Conservation (phyloP, 2,329 filamentous ascomycete genomes). For the Simplicillium aogashimaense region DNA sequence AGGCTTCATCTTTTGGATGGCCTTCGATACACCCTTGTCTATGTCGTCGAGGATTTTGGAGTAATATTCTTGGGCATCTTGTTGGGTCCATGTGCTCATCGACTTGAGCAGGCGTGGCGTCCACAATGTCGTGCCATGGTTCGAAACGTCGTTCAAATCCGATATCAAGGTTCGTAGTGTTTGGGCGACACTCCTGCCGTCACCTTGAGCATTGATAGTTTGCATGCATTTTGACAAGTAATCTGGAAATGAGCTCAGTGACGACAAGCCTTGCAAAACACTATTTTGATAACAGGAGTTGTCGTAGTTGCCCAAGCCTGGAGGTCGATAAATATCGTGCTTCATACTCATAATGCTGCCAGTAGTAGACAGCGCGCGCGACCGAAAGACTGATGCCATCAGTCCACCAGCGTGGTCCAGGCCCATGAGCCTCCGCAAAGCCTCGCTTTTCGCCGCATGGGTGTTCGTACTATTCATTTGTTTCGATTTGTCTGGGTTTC, state of each 20-base stretch:
- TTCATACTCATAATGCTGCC: slow-evolving; percentile 29
- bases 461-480: slow-evolving; percentile 28
- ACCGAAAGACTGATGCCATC: slow-evolving; percentile 47
- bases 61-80: slow-evolving; percentile 96
- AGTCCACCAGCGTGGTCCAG: slow-evolving; percentile 42
- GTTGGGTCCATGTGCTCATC: slow-evolving; percentile 92
- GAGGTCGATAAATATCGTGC: slow-evolving; percentile 33
- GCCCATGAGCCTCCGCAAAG: slow-evolving; percentile 53
- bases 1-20: slow-evolving; percentile 18
- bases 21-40: slow-evolving; percentile 61
- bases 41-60: slow-evolving; percentile 80
- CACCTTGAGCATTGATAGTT: slow-evolving; percentile 14
- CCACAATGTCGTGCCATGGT: slow-evolving; percentile 72
- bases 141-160: slow-evolving; percentile 58
- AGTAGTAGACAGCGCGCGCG: slow-evolving; percentile 44
- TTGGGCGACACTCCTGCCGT: slow-evolving; percentile 27
- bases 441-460: slow-evolving; percentile 53
- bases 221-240: slow-evolving; percentile 48
- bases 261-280: slow-evolving; percentile 75
- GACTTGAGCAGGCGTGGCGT: slow-evolving; percentile 73
- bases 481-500: slow-evolving; percentile 28
- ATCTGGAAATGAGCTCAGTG: slow-evolving; percentile 57
- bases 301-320: slow-evolving; percentile 79
- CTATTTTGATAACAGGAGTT: slow-evolving; percentile 99
- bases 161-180: slow-evolving; percentile 55